Conservation (phyloP, 1,284 basidiomycete species). For the Somion occarium region DNA sequence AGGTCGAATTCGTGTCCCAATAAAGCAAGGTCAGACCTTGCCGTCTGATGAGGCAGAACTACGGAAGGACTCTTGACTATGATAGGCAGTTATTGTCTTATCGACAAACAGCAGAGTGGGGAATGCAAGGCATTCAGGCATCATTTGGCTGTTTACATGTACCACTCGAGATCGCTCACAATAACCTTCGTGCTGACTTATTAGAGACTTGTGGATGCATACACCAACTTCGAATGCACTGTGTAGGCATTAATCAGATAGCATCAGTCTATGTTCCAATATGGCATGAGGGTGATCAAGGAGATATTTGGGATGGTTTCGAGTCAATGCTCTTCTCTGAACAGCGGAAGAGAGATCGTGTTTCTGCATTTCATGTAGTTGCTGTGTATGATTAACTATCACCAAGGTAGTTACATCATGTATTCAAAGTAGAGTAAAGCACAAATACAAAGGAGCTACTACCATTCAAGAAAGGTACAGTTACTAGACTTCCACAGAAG, state of each 20-base stretch:
- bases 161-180: conserved; percentile 30
- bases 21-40: conserved; percentile 32
- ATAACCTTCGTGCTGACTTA: conserved; percentile 20
- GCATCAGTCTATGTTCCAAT: conserved; percentile 31
- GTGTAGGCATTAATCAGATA: conserved; percentile 37
- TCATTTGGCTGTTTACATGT: conserved; percentile 36
- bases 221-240: conserved; percentile 26
- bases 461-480: no score
- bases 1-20: conserved; percentile 34
- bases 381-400: background rate
- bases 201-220: conserved; percentile 28
- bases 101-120: conserved; percentile 42
- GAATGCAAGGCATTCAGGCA: conserved; percentile 37
- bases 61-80: conserved; percentile 16
- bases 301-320: conserved; percentile 28
- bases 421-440: no score
- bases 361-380: conserved; percentile 24
- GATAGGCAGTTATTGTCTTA: conserved; percentile 33
- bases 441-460: no score
- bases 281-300: conserved; percentile 23
- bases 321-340: conserved; percentile 31
- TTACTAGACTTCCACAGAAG: background rate
- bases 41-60: conserved; percentile 16
- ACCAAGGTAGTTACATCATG: no score
- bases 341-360: conserved; percentile 24